Evolutionary conservation across 2,329 filamentous ascomycete genomes (phyloP), one percentile per base, ranked within the genome.

Genomic region (Coleophoma cylindrospora): DNA sequence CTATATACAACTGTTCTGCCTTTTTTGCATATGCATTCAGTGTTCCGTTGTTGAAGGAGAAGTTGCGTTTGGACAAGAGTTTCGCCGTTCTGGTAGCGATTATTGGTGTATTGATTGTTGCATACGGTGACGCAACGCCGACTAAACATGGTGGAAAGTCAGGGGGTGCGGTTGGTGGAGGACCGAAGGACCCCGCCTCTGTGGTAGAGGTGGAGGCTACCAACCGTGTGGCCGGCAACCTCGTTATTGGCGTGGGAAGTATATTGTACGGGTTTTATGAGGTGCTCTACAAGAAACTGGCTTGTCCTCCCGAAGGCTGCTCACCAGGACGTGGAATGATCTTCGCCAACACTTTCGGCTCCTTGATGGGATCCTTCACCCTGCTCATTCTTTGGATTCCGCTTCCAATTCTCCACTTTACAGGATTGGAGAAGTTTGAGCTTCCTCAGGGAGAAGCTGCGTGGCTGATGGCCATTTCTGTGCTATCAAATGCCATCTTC

Each of bases 11-110:
- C 72, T 99, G 94, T 76, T 95, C 89, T 48, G 92, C 94, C 51
- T 99, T 99, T 71, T 99, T 99, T 68, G 94, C 94, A 45, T 99
- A 99, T 66, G 92, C 89, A 12, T 99, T 99, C 66, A 95, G 89
- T 43, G 91, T 99, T 41, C 91, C 91, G 1, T 71, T 99, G 15
- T 76, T 99, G 2, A 84, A 88, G 50, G 94, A 99, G 68, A 89
- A 87, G 57, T 71, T 96, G 12, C 84, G 89, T 19, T 71, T 86
- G 36, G 89, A 89, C 70, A 99, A 99, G 73, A 84, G 91, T 27
- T 66, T 95, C 46, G 89, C 92, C 4, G 94, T 99, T 1, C 76
- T 82, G 11, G 80, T 99, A 37, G 94, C 94, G 49, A 95, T 97
- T 53, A 71, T 83, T 0, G 94, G 94, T 45, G 94, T 99, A 15